A percentile compares a stretch with the other conserved stretches of the same genome.
Evolutionary conservation across 2,329 filamentous ascomycete species (phyloP).

Genomic region (Xylaria sp.): DNA sequence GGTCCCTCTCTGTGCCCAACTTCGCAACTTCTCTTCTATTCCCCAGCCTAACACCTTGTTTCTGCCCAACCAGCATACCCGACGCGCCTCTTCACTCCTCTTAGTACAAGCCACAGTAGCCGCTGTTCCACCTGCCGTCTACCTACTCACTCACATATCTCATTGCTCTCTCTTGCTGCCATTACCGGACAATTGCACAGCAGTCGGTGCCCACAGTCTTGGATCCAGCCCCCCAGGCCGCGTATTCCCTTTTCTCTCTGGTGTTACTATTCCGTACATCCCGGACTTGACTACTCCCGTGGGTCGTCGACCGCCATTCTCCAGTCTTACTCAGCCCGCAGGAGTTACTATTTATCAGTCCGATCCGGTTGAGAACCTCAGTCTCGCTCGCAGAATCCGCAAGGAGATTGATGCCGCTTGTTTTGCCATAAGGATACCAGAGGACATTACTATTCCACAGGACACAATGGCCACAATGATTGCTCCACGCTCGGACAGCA

Average conservation of each 20-base stretch:
- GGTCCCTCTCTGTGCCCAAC: slow-evolving; percentile 41
- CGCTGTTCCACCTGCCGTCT: slow-evolving; percentile 1
- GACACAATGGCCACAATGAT: slow-evolving; percentile 47
- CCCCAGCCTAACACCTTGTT: slow-evolving; percentile 34
- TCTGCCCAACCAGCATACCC: slow-evolving; percentile 33
- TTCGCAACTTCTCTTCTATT: slow-evolving; percentile 31
- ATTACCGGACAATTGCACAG: slow-evolving; percentile 15
- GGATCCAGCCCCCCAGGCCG: slow-evolving; percentile 14
- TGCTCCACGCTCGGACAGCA: slow-evolving; percentile 43
- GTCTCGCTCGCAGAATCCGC: slow-evolving; percentile 24
- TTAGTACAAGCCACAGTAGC: slow-evolving; percentile 16
- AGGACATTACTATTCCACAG: slow-evolving; percentile 33
- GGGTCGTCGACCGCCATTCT: slow-evolving; percentile 15
- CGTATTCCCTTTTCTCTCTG: slow-evolving; percentile 18
- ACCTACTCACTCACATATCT: slow-evolving; percentile 11
- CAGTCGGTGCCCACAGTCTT: slow-evolving; percentile 5
- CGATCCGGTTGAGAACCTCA: slow-evolving; percentile 26
- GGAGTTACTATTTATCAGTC: slow-evolving; percentile 13
- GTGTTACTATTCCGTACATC: slow-evolving; percentile 23
- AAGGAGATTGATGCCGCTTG: slow-evolving; percentile 21
- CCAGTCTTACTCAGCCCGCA: slow-evolving; percentile 10
- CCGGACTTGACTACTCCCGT: slow-evolving; percentile 20
- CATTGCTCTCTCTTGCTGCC: slow-evolving; percentile 8
- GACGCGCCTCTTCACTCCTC: slow-evolving; percentile 24
- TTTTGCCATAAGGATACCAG: slow-evolving; percentile 38